Base-by-base conservation (phyloP, 2,329 filamentous ascomycete species). In the Pyrenochaeta sp. region DNA sequence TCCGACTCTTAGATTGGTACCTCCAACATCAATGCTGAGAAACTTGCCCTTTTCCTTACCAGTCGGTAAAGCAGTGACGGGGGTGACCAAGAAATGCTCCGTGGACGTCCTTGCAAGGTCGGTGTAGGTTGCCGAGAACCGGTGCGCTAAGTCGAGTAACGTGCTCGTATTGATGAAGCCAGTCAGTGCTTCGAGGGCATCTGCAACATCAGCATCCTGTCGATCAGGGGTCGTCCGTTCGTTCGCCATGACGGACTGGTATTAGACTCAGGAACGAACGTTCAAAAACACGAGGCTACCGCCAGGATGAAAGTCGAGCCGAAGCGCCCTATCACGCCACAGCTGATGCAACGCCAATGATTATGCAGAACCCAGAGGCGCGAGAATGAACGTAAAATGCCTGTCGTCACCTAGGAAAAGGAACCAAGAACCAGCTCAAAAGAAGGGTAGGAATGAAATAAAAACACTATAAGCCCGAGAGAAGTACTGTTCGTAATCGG, bases 1-100 rank as follows among this genome's bases (percentile, higher is more conserved):
- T 27, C 85, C 87, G 23, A 88, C 87, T 67, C 88, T 81, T 37
- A 90, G 77, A 63, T 90, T 90, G 7, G 87, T 88, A 7, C 88
- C 88, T 56, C 88, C 88, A 58, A 86, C 87, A 65, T 63, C 60
- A 49, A 64, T 79, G 60, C 68, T 74, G 27, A 75, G 62, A 42
- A 61, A 64, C 65, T 83, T 82, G 75, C 89, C 87, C 86, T 87
- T 75, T 86, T 88, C 75, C 87, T 87, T 52, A 81, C 87, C 59
- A 83, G 81, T 74, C 4, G 75, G 75, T 14, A 78, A 59, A 3
- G 69, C 71, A 32, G 74, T 77, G 12, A 78, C 72, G 7, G 75
- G 75, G 2, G 75, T 78, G 39, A 73, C 67, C 17, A 78, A 59
- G 47, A 78, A 78, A 58, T 78, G 75, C 27, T 76, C 69, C 17